Percentiles rank a stretch among this genome's conserved stretches.
Conservation (phyloP, 176 grass and related monocot genomes). For the Rhynchospora tenuis region DNA sequence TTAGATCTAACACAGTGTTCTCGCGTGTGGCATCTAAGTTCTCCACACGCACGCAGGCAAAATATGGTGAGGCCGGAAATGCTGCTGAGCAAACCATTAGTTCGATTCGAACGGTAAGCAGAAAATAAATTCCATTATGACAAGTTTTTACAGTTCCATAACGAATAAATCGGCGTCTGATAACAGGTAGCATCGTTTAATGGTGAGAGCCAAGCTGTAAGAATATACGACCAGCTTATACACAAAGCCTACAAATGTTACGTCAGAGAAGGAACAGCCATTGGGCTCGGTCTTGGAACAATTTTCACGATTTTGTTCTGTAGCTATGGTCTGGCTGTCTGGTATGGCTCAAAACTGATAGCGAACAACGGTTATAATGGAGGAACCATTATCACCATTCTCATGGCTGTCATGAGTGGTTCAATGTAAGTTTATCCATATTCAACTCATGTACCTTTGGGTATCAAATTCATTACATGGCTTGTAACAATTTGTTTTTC, state of each 20-base stretch:
- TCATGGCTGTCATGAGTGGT: constrained; percentile 59
- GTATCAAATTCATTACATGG: not conserved
- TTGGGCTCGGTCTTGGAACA: constrained; percentile 48
- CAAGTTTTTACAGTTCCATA: not conserved
- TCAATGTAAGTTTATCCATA: constrained; percentile 52
- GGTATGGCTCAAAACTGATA: constrained; percentile 71
- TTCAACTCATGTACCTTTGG: not conserved
- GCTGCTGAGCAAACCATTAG: constrained; percentile 67
- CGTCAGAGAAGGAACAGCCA: constrained; percentile 40
- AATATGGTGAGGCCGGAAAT: constrained; percentile 64
- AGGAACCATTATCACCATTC: constrained; percentile 56
- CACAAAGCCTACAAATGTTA: constrained; percentile 44
- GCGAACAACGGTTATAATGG: constrained; percentile 63
- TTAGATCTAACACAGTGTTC: too few species aligned
- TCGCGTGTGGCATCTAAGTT: constrained; percentile 39
- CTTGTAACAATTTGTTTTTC: not conserved
- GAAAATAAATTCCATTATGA: not conserved
- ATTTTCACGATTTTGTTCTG: constrained; percentile 50
- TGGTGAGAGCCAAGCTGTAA: constrained; percentile 57
- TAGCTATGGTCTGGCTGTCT: constrained; percentile 65
- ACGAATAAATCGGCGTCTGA: constrained; percentile 12
- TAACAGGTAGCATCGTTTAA: constrained; percentile 72
- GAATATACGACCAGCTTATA: constrained; percentile 53
- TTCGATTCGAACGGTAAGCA: constrained; percentile 64
- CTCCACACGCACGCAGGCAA: constrained; percentile 45